phyloP scores from a whole-genome alignment of 192 early-diverging fungal species.

The Phlyctochytrium arcticum region DNA sequence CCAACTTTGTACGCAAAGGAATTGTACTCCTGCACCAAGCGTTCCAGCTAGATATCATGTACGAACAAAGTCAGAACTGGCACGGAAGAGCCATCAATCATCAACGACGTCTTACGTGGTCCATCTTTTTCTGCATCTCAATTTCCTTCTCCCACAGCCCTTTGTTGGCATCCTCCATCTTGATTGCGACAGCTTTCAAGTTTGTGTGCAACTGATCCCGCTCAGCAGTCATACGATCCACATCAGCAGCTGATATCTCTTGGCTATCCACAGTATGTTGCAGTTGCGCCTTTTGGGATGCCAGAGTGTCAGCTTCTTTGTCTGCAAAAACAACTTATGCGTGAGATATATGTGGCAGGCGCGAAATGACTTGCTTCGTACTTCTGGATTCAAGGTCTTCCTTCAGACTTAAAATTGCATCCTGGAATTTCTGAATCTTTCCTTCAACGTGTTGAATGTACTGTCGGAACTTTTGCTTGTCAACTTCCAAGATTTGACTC shows the following conservation, averaged over 20 bases:
- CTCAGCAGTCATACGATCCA: constrained; percentile 78
- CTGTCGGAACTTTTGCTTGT: constrained; percentile 58
- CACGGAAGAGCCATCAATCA: neutral
- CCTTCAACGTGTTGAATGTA: constrained; percentile 41
- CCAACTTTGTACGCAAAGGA: constrained; percentile 39
- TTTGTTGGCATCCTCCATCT: constrained; percentile 56
- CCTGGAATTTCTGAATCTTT: constrained; percentile 48
- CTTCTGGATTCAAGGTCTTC: constrained; percentile 30
- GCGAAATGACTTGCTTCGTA: neutral
- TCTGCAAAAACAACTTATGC: constrained; percentile 23
- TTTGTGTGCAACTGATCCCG: constrained; percentile 59
- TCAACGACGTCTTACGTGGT: constrained; percentile 36
- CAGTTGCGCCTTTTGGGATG: constrained; percentile 51
- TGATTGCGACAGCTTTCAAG: constrained; percentile 45
- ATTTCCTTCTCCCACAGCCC: constrained; percentile 66
- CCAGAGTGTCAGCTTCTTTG: constrained; percentile 40
- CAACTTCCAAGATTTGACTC: constrained; percentile 44
- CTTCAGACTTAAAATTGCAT: constrained; percentile 37
- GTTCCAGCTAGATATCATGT: constrained; percentile 33
- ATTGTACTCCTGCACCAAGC: constrained; percentile 51
- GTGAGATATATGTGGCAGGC: neutral
- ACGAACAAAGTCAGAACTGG: neutral
- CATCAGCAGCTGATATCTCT: constrained; percentile 72
- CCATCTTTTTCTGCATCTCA: constrained; percentile 61
- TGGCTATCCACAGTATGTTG: constrained; percentile 67